Base-by-base conservation (phyloP, 108 stramenopile genomes). In the Seminavis robusta region DNA sequence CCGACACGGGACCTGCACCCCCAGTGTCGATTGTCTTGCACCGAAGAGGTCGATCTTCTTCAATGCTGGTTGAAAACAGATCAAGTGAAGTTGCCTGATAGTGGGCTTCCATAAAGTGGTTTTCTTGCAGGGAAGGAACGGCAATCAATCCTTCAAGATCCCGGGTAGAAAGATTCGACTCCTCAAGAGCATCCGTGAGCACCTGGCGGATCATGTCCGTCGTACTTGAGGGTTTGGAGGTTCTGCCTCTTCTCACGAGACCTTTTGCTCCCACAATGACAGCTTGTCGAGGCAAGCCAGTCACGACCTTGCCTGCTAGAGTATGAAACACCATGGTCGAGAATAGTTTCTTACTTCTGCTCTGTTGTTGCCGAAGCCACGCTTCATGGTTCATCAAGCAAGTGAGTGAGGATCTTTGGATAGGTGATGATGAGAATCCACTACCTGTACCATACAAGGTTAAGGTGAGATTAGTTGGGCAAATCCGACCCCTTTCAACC, bases 71-170 rank as follows among this genome's bases (percentile, higher is more conserved):
- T n/a, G n/a, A n/a, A 45, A 73, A 56, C 23, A 73, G 44, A 9
- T 65, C 71, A 2, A 73, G 29, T 11, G 49, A 38, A 17, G 71
- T 74, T 19, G 67, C 73, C 23, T 67, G 67, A 26, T 69, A 69
- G 49, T 74, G 73, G 20, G 73, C 73, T 43, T 74, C 73, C 73
- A 74, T 74, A 25, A 74, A 49, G 31, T 67, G 73, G 29, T 67
- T 47, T 7, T 67, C 62, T 26, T 13, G 20, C 42, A 74, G 13
- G 19, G 56, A 59, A 21, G 73, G 73, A 32, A 74, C 67, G 11
- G 73, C 73, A 43, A 74, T 29, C 13, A 74, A 21, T 6, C 73
- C 67, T 29, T 74, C 73, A 7, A 74, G 29, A 51, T 74, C 65
- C 10, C 31, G 8, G 6, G 58, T 27, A 13, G 59, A 43, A 1